These are phyloP conservation scores for Kwoniella sp. DNA, from an alignment of 768 basidiomycete genomes.

Conservation along the genomic window DNA sequence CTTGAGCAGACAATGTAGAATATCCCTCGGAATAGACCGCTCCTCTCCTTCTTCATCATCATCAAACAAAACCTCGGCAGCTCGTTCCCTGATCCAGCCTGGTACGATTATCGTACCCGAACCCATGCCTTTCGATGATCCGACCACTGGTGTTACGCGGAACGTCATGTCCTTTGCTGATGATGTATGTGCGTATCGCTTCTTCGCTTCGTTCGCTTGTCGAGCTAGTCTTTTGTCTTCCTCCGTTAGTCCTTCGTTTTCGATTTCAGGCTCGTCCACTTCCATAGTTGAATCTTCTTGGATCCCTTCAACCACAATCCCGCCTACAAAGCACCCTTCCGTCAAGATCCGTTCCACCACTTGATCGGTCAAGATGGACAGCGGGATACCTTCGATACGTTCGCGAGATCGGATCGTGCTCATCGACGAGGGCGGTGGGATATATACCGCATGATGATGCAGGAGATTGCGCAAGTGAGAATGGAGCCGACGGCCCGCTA, in stretches of 20 bases:
- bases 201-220: slow-evolving; percentile 9
- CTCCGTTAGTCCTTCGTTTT: not conserved
- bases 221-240: slow-evolving; percentile 11
- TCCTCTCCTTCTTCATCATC: slow-evolving; percentile 69
- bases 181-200: slow-evolving; percentile 23
- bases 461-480: slow-evolving; percentile 79
- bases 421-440: slow-evolving; percentile 76
- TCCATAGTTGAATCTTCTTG: slow-evolving; percentile 15
- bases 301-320: not conserved
- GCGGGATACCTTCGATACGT: slow-evolving; percentile 67
- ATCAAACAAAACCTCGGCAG: slow-evolving; percentile 86
- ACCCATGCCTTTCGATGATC: slow-evolving; percentile 59
- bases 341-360: slow-evolving; percentile 90
- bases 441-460: slow-evolving; percentile 76
- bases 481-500: slow-evolving; percentile 80
- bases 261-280: slow-evolving; percentile 2
- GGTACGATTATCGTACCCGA: slow-evolving; percentile 79
- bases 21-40: slow-evolving; percentile 75
- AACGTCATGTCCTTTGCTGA: slow-evolving; percentile 25
- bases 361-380: slow-evolving; percentile 73
- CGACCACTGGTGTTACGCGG: not conserved
- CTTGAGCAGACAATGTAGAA: slow-evolving; percentile 78
- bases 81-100: slow-evolving; percentile 91
- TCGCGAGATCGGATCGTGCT: slow-evolving; percentile 65
- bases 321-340: slow-evolving; percentile 84